Percentiles rank a stretch among this genome's conserved stretches.
Conservation (phyloP, 2,329 filamentous ascomycete genomes). For the Chrysoporthe cubensis region DNA sequence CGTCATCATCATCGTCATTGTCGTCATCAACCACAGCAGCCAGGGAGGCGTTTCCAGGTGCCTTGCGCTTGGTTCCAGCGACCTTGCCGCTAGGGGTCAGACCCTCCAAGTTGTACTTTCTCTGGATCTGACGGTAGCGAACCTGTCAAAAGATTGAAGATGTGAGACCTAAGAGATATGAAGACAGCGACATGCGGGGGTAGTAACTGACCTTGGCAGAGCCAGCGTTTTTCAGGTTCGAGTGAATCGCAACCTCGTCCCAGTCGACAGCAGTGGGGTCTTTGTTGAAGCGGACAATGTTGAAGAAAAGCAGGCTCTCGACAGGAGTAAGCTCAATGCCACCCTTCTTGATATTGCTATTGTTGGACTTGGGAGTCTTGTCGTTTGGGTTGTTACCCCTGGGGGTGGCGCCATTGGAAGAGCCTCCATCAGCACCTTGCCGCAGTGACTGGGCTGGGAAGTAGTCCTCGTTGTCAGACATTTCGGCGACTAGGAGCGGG, state of each 20-base stretch:
- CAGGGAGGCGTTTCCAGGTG: not conserved
- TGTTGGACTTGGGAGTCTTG: not conserved
- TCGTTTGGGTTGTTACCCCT: not conserved
- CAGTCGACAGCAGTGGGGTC: constrained; percentile 9
- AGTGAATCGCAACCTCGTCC: constrained; percentile 15
- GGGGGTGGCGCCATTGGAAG: not conserved
- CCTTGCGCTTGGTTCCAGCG: not conserved
- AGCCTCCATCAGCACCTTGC: not conserved
- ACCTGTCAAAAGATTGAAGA: constrained; percentile 2
- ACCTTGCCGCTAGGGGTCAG: not conserved
- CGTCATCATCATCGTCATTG: not conserved
- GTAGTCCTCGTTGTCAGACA: constrained; percentile 1
- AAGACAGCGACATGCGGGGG: not conserved
- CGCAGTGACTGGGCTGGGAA: not conserved
- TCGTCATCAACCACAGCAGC: constrained; percentile 3
- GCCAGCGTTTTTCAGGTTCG: constrained; percentile 21
- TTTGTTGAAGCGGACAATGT: constrained; percentile 24
- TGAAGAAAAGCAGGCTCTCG: constrained; percentile 25
- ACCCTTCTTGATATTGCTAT: not conserved
- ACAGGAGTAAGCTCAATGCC: constrained; percentile 17
- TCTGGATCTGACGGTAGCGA: constrained; percentile 23
- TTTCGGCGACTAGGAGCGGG: not conserved
- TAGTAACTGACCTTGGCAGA: constrained; percentile 18
- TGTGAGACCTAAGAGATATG: not conserved
- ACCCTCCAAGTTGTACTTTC: constrained; percentile 15